Percentiles rank a stretch among this genome's conserved stretches.
phyloP scores from a whole-genome alignment of 2,329 filamentous ascomycete species.

The Stagonosporopsis tanaceti region DNA sequence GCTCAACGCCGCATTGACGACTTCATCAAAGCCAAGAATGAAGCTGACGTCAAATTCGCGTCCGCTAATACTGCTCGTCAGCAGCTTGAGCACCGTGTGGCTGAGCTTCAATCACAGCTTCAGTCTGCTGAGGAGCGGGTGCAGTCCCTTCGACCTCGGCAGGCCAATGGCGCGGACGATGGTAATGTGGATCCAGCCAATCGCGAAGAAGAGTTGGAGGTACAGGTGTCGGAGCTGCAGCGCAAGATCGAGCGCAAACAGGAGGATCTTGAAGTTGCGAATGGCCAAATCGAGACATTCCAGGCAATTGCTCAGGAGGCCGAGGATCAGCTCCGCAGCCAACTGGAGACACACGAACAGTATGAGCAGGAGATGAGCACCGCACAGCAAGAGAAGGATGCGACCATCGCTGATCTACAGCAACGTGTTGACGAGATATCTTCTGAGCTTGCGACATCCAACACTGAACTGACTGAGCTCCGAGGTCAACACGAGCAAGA shows the following conservation, averaged over 20 bases:
- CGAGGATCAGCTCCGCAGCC: slow-evolving; percentile 84
- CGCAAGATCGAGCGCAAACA: slow-evolving; percentile 84
- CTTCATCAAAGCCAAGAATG: slow-evolving; percentile 78
- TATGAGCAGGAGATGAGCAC: slow-evolving; percentile 80
- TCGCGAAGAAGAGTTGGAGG: slow-evolving; percentile 78
- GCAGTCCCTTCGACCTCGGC: slow-evolving; percentile 79
- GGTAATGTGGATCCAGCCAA: slow-evolving; percentile 65
- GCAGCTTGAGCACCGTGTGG: slow-evolving; percentile 85
- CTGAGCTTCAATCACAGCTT: slow-evolving; percentile 87
- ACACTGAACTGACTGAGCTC: slow-evolving; percentile 80
- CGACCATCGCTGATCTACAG: slow-evolving; percentile 80
- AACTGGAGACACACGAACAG: slow-evolving; percentile 77
- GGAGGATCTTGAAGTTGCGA: slow-evolving; percentile 81
- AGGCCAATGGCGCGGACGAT: slow-evolving; percentile 58
- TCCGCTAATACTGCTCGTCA: slow-evolving; percentile 87
- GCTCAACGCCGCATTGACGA: slow-evolving; percentile 93
- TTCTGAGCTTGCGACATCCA: slow-evolving; percentile 80
- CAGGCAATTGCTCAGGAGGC: slow-evolving; percentile 85
- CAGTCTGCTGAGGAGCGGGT: slow-evolving; percentile 88
- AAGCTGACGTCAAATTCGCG: slow-evolving; percentile 85
- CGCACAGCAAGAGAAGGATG: slow-evolving; percentile 78
- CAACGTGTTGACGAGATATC: slow-evolving; percentile 85
- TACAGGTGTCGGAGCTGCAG: slow-evolving; percentile 86
- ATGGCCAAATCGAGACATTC: slow-evolving; percentile 84
- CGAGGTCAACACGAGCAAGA: slow-evolving; percentile 82